phyloP scores from a whole-genome alignment of 1,139 yeast species.

The Candida frijolesensis region DNA sequence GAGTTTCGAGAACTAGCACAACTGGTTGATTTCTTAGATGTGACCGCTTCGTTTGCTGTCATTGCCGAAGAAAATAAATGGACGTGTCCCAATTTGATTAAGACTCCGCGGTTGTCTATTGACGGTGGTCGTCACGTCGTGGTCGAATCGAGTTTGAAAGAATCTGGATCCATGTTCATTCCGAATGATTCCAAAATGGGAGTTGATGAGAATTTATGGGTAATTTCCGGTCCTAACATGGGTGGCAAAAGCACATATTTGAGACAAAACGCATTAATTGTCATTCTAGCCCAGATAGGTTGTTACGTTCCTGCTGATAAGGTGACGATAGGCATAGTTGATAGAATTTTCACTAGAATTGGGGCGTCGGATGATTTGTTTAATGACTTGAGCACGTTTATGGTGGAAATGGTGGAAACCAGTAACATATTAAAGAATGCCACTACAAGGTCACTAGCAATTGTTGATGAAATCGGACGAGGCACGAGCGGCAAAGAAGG shows the following conservation, averaged over 20 bases:
- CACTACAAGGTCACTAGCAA: slow-evolving; percentile 75
- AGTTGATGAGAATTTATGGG: slow-evolving; percentile 49
- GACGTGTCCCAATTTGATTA: slow-evolving; percentile 64
- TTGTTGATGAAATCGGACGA: slow-evolving; percentile 94
- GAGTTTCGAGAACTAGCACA: slow-evolving; percentile 48
- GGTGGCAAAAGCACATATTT: slow-evolving; percentile 94
- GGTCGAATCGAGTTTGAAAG: slow-evolving; percentile 75
- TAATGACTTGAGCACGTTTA: slow-evolving; percentile 87
- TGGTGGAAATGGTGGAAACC: slow-evolving; percentile 98
- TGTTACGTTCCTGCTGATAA: slow-evolving; percentile 78
- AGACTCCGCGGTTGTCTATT: slow-evolving; percentile 47
- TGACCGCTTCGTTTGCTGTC: slow-evolving; percentile 69
- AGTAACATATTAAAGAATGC: slow-evolving; percentile 78
- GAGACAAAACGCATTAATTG: slow-evolving; percentile 84
- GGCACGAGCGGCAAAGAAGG: slow-evolving; percentile 95
- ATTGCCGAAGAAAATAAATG: slow-evolving; percentile 67
- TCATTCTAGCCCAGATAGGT: slow-evolving; percentile 87
- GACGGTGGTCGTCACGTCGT: slow-evolving; percentile 80
- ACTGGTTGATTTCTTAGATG: slow-evolving; percentile 69
- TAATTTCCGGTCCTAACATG: slow-evolving; percentile 96
- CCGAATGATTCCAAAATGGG: slow-evolving; percentile 57
- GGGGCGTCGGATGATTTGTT: slow-evolving; percentile 92
- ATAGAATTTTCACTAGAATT: slow-evolving; percentile 81
- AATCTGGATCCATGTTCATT: slow-evolving; percentile 53
- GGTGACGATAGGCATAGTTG: slow-evolving; percentile 80